A percentile compares a stretch with the other conserved stretches of the same genome.
These are phyloP conservation scores for Coleophoma crateriformis DNA, from an alignment of 2,329 filamentous ascomycete genomes.

Conservation along the genomic window DNA sequence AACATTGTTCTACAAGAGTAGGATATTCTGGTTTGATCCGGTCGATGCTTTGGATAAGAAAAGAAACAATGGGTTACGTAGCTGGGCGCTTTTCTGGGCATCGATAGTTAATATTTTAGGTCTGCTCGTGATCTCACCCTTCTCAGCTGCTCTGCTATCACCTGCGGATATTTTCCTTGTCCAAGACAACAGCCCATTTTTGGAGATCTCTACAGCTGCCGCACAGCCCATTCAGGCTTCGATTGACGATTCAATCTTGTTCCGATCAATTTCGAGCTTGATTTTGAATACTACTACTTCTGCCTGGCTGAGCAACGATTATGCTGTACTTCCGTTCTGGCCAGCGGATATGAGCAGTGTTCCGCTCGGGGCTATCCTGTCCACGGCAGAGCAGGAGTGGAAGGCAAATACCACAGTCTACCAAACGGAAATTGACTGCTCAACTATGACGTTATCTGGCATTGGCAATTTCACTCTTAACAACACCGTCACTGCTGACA, in stretches of 20 bases:
- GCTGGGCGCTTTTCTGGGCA: slow-evolving; percentile 9
- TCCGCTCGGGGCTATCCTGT: slow-evolving; percentile 3
- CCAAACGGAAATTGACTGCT: slow-evolving; percentile 6
- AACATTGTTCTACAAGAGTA: slow-evolving; percentile 6
- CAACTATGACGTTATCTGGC: slow-evolving; percentile 4
- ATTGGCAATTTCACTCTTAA: slow-evolving; percentile 6
- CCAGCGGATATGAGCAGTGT: slow-evolving; percentile 1
- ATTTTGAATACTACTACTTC: slow-evolving; percentile 9
- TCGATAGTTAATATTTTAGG: slow-evolving; percentile 8
- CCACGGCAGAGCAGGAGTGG: slow-evolving; percentile 3
- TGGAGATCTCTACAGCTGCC: background rate
- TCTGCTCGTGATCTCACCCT: slow-evolving; percentile 9
- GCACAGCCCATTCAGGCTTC: slow-evolving; percentile 2
- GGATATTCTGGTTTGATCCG: slow-evolving; percentile 7
- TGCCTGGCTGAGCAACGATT: slow-evolving; percentile 11
- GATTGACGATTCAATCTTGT: slow-evolving; percentile 7
- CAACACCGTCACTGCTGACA: background rate
- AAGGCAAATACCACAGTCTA: slow-evolving; percentile 9
- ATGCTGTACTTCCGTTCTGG: slow-evolving; percentile 11
- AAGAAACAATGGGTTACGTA: slow-evolving; percentile 7
- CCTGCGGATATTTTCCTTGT: slow-evolving; percentile 3
- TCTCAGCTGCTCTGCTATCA: slow-evolving; percentile 9
- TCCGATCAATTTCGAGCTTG: slow-evolving; percentile 8
- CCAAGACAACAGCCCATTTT: slow-evolving; percentile 2
- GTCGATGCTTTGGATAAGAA: slow-evolving; percentile 6